These are phyloP conservation scores for Alternaria sp. DNA, from an alignment of 2,329 filamentous ascomycete genomes.

Conservation along the genomic window DNA sequence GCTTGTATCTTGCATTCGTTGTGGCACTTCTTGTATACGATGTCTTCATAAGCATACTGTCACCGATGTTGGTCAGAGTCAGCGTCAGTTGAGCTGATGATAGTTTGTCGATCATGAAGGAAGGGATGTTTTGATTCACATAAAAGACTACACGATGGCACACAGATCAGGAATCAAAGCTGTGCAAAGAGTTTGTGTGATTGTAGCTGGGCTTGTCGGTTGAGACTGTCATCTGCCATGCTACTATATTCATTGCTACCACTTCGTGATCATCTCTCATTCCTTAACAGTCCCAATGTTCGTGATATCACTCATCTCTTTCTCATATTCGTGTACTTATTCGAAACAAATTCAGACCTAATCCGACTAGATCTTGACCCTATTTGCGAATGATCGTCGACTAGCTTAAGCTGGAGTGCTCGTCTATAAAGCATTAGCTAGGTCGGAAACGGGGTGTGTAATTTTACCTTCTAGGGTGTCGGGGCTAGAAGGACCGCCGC, in stretches of 20 bases:
- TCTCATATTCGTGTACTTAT: not conserved
- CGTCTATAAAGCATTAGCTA: not conserved
- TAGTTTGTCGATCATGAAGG: not conserved
- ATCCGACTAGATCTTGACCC: not conserved
- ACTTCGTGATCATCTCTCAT: not conserved
- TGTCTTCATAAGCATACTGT: not conserved
- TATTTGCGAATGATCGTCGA: not conserved
- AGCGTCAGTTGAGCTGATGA: not conserved
- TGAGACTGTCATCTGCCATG: not conserved
- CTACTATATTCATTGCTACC: not conserved
- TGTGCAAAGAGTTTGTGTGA: not conserved
- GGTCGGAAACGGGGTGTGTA: not conserved
- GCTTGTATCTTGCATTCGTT: not conserved
- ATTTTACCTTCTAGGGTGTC: constrained; percentile 29
- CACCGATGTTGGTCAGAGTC: not conserved
- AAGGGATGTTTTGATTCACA: not conserved
- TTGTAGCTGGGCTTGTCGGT: not conserved
- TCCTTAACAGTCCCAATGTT: not conserved
- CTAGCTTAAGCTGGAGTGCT: not conserved
- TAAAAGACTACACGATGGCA: not conserved
- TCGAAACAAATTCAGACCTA: not conserved
- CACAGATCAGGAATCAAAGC: not conserved
- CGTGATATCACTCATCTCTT: not conserved
- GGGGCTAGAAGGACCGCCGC: constrained; percentile 44
- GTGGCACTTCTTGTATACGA: not conserved